Evolutionary conservation across 2,329 filamentous ascomycete species (phyloP), one percentile per base, ranked within the genome.

Genomic region (Exutisphaerella laricina): DNA sequence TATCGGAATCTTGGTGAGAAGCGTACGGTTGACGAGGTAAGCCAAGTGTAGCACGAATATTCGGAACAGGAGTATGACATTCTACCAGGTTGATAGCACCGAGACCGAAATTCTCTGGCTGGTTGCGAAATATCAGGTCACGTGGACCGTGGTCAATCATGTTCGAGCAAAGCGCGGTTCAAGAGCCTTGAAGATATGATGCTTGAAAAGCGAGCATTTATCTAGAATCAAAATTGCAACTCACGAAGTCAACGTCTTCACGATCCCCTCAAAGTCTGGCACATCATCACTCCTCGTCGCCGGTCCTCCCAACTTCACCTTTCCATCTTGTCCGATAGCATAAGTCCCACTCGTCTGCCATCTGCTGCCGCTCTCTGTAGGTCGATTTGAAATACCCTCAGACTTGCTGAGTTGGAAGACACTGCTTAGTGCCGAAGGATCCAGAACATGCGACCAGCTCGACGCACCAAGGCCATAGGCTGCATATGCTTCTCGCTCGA

Each of bases 261-360:
- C 60, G 23, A 62, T 74, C 18, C 72, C 67, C 39, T 67, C 66
- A 50, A 80, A 75, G 53, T 79, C 70, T 4, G 73, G 66, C 13
- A 80, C 50, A 46, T 80, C 74, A 57, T 75, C 73, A 20, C 77
- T 72, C 17, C 70, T 66, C 39, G 54, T 54, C 9, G 70, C 69
- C 46, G 72, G 62, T 42, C 69, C 64, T 4, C 64, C 67, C 76
- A 77, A 82, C 41, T 64, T 67, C 3, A 83, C 70, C 9, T 66
- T 55, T 2, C 78, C 78, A 20, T 68, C 59, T 4, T 56, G 57
- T 57, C 80, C 77, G 20, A 82, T 64, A 2, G 75, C 80, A 64
- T 80, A 87, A 20, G 75, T 77, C 20, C 82, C 83, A 33, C 74
- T 70, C 18, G 68, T 82, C 71, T 87, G 82, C 82, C 83, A 87